Percentiles rank a stretch among this genome's conserved stretches.
phyloP scores from a whole-genome alignment of 306 rosid genomes.

The Clitoria ternatea region DNA sequence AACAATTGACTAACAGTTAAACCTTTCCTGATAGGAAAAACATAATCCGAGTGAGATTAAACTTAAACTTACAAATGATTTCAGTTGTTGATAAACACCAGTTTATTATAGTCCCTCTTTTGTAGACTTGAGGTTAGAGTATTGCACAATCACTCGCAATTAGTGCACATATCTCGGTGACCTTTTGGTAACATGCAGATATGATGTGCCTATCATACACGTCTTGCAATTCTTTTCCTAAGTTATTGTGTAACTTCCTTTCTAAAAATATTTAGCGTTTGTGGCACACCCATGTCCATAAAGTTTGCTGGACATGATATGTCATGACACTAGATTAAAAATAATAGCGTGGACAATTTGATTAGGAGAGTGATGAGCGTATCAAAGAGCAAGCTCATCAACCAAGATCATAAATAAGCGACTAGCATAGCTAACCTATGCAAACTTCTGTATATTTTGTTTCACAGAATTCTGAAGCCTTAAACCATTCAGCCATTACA shows the following conservation, averaged over 20 bases:
- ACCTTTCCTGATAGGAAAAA: too few species aligned
- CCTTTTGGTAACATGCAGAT: neutral
- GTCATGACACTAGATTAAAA: neutral
- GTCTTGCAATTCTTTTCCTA: neutral
- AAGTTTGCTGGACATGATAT: neutral
- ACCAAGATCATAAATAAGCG: neutral
- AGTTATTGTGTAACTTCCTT: neutral
- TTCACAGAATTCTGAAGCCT: neutral
- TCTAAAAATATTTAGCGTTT: neutral
- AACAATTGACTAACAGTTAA: too few species aligned
- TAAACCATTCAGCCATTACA: neutral
- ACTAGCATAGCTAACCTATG: neutral
- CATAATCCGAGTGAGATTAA: neutral
- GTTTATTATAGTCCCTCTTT: neutral
- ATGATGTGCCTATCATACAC: neutral
- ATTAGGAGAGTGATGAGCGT: neutral
- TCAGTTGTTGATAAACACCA: neutral
- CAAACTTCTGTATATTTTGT: neutral
- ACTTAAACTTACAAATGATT: neutral
- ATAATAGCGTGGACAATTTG: too few species aligned
- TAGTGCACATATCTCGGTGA: neutral
- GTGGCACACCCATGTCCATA: neutral
- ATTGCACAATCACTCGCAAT: neutral
- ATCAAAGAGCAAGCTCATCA: neutral
- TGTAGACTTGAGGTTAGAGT: neutral